Evolutionary conservation across 2,329 filamentous ascomycete genomes (phyloP).

Genomic region (Corynespora cassiicola): DNA sequence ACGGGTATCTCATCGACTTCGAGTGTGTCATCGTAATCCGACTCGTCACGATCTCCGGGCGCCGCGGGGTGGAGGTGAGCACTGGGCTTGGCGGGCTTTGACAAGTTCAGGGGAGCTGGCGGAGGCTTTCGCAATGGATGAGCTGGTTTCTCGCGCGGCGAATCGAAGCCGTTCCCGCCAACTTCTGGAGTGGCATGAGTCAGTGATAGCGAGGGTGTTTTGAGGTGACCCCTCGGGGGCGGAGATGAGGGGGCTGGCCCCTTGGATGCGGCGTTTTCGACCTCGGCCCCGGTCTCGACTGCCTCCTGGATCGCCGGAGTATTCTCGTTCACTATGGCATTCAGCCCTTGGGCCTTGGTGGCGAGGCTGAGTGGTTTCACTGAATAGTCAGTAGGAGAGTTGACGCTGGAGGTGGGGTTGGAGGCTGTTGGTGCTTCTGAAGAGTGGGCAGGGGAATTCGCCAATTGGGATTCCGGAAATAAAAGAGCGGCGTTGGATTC

Average conservation of each 20-base stretch:
- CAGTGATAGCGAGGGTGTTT: constrained; percentile 43
- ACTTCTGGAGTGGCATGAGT: constrained; percentile 48
- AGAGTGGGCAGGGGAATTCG: constrained; percentile 38
- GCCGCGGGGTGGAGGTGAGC: constrained; percentile 53
- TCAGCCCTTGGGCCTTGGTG: constrained; percentile 30
- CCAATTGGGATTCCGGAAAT: constrained; percentile 37
- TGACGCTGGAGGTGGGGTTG: constrained; percentile 29
- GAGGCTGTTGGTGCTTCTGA: constrained; percentile 30
- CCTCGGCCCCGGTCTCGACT: too few relatives aligned
- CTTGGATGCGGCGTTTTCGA: constrained; percentile 15
- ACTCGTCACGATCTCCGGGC: constrained; percentile 71
- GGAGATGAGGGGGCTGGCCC: too few relatives aligned
- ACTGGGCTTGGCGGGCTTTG: constrained; percentile 50
- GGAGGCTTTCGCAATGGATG: constrained; percentile 76
- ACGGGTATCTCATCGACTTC: constrained; percentile 70
- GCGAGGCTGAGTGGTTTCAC: constrained; percentile 35
- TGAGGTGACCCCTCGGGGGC: constrained; percentile 20
- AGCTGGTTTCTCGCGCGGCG: constrained; percentile 36
- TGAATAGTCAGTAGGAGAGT: constrained; percentile 41
- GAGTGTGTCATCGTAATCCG: constrained; percentile 81
- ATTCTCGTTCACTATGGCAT: constrained; percentile 26
- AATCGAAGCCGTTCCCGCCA: constrained; percentile 44
- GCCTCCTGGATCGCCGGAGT: too few relatives aligned
- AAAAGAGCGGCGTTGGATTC: constrained; percentile 21
- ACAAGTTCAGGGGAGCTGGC: constrained; percentile 81